Base-by-base conservation (phyloP, 1,284 basidiomycete genomes). In the Apiotrichum veenhuisii region DNA sequence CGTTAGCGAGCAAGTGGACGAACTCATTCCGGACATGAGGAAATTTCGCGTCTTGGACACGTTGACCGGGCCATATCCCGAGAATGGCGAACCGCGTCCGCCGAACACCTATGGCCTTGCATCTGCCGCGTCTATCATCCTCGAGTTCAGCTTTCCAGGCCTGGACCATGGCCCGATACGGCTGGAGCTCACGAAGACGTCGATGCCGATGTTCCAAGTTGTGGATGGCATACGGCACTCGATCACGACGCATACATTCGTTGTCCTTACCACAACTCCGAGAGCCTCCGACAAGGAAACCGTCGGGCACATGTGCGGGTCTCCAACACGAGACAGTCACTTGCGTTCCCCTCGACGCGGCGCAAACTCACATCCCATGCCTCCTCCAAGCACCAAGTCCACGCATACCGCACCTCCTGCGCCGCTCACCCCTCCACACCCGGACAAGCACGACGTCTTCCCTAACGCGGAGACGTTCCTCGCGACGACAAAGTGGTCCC, bases 161-260 rank as follows among this genome's bases (percentile, higher is more conserved):
- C 0, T 59, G 52, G 1, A 36, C 27, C 14, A 14, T 10, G 20
- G 20, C 11, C 8, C n/a, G 18, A 58, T 66, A n/a, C 61, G 48
- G 10, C 50, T 70, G 22, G 69, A 75, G 45, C 20, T 75, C 50
- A 65, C 65, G 37, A 70, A 70, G 56, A 67, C 70, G 12, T 38
- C 52, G 2, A 43, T 70, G 54, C 69, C 72, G 1, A 65, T 71
- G 4, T 61, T 57, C 20, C 40, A 41, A 9, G 12, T 41, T 51
- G 57, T 58, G 23, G n/a, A 34, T 26, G 37, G 44, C 20, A 23
- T 25, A 1, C 30, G 52, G 45, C 52, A 43, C 0, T 53, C 42
- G 12, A 55, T 69, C 40, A 44, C 51, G 10, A 65, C 68, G 1
- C 69, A 71, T 42, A 63, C 64, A 5, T 71, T 66, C 33, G 58